Conservation (phyloP, 2,329 filamentous ascomycete species). For the Ascochyta koolunga region DNA sequence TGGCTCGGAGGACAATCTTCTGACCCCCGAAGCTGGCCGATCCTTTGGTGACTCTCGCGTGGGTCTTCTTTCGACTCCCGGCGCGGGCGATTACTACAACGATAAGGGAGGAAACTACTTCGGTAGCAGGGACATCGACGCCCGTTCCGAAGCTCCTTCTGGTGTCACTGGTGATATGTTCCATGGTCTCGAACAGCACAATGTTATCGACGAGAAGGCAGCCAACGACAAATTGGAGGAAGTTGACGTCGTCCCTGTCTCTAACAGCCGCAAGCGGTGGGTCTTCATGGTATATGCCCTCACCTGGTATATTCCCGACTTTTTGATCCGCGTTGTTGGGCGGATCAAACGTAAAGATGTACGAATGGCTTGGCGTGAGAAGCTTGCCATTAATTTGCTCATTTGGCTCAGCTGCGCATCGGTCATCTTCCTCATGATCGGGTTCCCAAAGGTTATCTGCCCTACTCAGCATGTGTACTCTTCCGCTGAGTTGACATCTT, state of each 20-base stretch:
- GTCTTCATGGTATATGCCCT: constrained; percentile 80
- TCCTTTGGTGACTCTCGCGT: constrained; percentile 65
- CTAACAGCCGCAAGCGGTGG: constrained; percentile 86
- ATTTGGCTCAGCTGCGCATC: constrained; percentile 87
- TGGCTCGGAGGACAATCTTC: constrained; percentile 57
- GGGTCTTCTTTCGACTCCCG: constrained; percentile 59
- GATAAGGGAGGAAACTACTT: constrained; percentile 88
- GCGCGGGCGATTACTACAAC: constrained; percentile 68
- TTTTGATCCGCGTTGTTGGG: constrained; percentile 76
- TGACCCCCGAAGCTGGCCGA: constrained; percentile 59
- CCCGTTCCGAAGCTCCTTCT: constrained; percentile 92
- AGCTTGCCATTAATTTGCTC: constrained; percentile 95
- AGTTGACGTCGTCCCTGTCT: constrained; percentile 82
- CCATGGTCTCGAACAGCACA: constrained; percentile 89
- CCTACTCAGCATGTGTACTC: constrained; percentile 90
- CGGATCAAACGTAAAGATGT: constrained; percentile 92
- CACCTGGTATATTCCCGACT: constrained; percentile 88
- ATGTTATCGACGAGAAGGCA: constrained; percentile 93
- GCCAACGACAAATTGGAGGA: constrained; percentile 90
- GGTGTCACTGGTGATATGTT: constrained; percentile 96
- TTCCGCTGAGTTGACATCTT: constrained; percentile 72
- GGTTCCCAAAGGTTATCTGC: constrained; percentile 87
- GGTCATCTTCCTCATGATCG: constrained; percentile 86
- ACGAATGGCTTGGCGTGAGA: constrained; percentile 92
- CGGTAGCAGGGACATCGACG: constrained; percentile 76